Evolutionary conservation across 2,329 filamentous ascomycete species (phyloP).

Genomic region (Colletotrichum phormii): DNA sequence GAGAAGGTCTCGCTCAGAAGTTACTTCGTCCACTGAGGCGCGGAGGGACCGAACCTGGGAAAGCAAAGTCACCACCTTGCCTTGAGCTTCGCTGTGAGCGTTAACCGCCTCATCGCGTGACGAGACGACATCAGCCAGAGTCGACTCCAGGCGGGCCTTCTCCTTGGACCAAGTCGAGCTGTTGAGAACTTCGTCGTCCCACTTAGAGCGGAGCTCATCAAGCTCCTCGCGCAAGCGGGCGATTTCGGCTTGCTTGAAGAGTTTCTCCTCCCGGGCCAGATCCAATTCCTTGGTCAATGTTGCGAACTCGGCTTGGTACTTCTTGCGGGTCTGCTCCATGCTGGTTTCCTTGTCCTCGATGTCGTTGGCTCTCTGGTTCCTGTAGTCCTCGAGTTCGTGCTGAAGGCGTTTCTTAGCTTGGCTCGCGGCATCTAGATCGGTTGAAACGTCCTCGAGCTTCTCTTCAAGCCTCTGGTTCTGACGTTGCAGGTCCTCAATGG

Average conservation of each 20-base stretch:
- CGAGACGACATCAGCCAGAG: slow-evolving; percentile 86
- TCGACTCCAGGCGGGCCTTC: slow-evolving; percentile 90
- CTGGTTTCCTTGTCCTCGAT: slow-evolving; percentile 96
- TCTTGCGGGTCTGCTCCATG: slow-evolving; percentile 96
- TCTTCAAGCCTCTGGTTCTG: slow-evolving; percentile 92
- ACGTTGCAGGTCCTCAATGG: slow-evolving; percentile 89
- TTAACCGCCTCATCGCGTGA: slow-evolving; percentile 94
- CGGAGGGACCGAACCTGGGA: slow-evolving; percentile 90
- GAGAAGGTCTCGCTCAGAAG: slow-evolving; percentile 85
- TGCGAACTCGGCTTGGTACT: slow-evolving; percentile 94
- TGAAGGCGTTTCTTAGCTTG: slow-evolving; percentile 95
- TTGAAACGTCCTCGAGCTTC: slow-evolving; percentile 89
- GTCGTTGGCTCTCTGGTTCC: slow-evolving; percentile 93
- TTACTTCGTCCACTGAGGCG: slow-evolving; percentile 85
- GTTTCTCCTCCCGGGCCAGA: slow-evolving; percentile 89
- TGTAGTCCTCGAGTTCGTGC: slow-evolving; percentile 97
- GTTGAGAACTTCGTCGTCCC: slow-evolving; percentile 98
- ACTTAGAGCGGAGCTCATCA: slow-evolving; percentile 93
- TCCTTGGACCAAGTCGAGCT: slow-evolving; percentile 99
- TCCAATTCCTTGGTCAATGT: slow-evolving; percentile 92
- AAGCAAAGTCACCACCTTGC: slow-evolving; percentile 89
- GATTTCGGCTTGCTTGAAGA: slow-evolving; percentile 88
- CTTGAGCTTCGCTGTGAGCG: slow-evolving; percentile 94
- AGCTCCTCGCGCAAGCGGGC: slow-evolving; percentile 92
- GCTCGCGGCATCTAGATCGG: slow-evolving; percentile 85